Base-by-base conservation (phyloP, 139 green algal species). In the Tetradesmus lagerheimii region DNA sequence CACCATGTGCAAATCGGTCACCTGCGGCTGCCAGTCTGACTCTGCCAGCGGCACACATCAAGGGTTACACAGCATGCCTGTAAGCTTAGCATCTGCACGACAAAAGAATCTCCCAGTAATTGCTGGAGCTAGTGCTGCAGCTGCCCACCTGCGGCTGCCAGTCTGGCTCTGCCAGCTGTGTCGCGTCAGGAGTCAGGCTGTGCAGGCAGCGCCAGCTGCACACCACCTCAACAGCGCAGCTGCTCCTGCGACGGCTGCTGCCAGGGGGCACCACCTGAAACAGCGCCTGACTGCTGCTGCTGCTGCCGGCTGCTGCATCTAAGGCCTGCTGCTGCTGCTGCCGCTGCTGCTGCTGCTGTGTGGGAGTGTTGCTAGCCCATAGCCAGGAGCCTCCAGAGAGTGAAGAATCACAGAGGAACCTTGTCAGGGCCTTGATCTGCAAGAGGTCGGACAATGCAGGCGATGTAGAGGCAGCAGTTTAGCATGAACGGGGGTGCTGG, bases 31-130 rank as follows among this genome's bases (percentile, higher is more conserved):
- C 95, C 95, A 97, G 39, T 39, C 14, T 6, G 91, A 64, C 38
- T 96, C 91, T 1, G 95, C 93, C 43, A 97, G 90, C 90, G 97
- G 95, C 1, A 94, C 96, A 94, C 95, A 62, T 98, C 96, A 0
- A 95, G 94, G n/a, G n/a, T n/a, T n/a, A n/a, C n/a, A n/a, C n/a
- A n/a, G n/a, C n/a, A n/a, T n/a, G n/a, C n/a, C n/a, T n/a, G n/a
- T n/a, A n/a, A n/a, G n/a, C n/a, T n/a, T n/a, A n/a, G n/a, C n/a
- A n/a, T n/a, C n/a, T n/a, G n/a, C n/a, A n/a, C n/a, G n/a, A n/a
- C n/a, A n/a, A n/a, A n/a, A n/a, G n/a, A n/a, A n/a, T n/a, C n/a
- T n/a, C n/a, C n/a, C n/a, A n/a, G n/a, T n/a, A 18, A 62, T 1
- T 12, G 47, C 47, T 20, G 47, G 18, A 2, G 47, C 47, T 62